Percentiles rank a stretch among this genome's conserved stretches.
phyloP scores from a whole-genome alignment of 441 rosid genomes.

The Cnidoscolus chayamansa region DNA sequence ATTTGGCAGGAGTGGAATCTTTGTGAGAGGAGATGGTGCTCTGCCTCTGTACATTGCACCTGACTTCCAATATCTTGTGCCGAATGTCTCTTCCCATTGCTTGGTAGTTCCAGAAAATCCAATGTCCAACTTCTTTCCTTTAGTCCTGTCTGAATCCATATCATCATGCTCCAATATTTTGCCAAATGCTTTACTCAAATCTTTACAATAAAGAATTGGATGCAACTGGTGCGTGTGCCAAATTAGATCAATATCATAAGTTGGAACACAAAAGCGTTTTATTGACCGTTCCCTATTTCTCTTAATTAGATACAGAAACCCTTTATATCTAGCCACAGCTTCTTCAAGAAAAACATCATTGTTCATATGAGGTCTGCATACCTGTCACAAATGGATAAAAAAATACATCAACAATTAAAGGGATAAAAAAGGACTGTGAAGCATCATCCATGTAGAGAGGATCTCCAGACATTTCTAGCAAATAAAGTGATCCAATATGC shows the following conservation, averaged over 20 bases:
- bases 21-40: constrained; percentile 52
- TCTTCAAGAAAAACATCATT: constrained; percentile 62
- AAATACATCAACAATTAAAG: constrained; percentile 4
- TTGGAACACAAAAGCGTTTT: constrained; percentile 73
- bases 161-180: constrained; percentile 91
- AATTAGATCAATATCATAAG: constrained; percentile 89
- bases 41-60: constrained; percentile 87
- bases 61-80: constrained; percentile 79
- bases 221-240: constrained; percentile 97
- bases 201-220: constrained; percentile 61
- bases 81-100: constrained; percentile 81
- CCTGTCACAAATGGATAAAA: constrained; percentile 39
- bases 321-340: constrained; percentile 84
- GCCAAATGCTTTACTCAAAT: constrained; percentile 51
- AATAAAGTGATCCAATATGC: neutral
- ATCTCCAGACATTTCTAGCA: neutral
- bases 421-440: neutral
- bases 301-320: constrained; percentile 76
- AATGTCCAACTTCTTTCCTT: constrained; percentile 78
- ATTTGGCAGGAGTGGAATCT: constrained; percentile 37
- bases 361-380: constrained; percentile 52
- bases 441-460: constrained; percentile 1
- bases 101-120: constrained; percentile 79
- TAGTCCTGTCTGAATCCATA: constrained; percentile 69
- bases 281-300: constrained; percentile 61